Percentiles rank a stretch among this genome's conserved stretches.
phyloP scores from a whole-genome alignment of 768 basidiomycete genomes.

The Suillus lakei region DNA sequence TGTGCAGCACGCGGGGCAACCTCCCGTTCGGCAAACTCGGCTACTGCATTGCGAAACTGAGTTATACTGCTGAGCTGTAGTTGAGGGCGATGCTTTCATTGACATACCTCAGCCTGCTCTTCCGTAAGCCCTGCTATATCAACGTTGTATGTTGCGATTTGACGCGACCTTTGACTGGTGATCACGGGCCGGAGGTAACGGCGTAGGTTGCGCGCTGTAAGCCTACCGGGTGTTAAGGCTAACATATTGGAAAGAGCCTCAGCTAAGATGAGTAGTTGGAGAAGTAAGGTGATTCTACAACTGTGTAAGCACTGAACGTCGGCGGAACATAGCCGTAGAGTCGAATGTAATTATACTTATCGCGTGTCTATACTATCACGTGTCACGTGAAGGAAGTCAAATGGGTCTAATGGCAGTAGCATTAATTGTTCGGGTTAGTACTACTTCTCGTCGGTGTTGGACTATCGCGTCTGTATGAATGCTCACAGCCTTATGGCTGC shows the following conservation, averaged over 20 bases:
- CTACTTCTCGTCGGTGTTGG: not conserved
- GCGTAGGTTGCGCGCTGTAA: not conserved
- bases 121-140: conserved; percentile 79
- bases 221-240: not conserved
- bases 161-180: conserved; percentile 10
- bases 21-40: conserved; percentile 81
- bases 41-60: conserved; percentile 82
- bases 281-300: not conserved
- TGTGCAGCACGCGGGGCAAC: conserved; percentile 84
- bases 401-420: no score
- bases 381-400: conserved; percentile 1
- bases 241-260: not conserved
- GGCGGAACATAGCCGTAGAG: not conserved
- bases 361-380: not conserved
- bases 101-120: conserved; percentile 76
- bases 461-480: no score
- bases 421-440: no score
- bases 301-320: not conserved
- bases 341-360: not conserved
- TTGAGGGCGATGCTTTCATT: not conserved
- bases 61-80: conserved; percentile 1
- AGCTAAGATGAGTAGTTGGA: not conserved
- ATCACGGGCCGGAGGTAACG: not conserved
- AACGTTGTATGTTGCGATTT: conserved; percentile 68
- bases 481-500: no score